Conservation (phyloP, 2,329 filamentous ascomycete species). For the Sporothrix sp. region DNA sequence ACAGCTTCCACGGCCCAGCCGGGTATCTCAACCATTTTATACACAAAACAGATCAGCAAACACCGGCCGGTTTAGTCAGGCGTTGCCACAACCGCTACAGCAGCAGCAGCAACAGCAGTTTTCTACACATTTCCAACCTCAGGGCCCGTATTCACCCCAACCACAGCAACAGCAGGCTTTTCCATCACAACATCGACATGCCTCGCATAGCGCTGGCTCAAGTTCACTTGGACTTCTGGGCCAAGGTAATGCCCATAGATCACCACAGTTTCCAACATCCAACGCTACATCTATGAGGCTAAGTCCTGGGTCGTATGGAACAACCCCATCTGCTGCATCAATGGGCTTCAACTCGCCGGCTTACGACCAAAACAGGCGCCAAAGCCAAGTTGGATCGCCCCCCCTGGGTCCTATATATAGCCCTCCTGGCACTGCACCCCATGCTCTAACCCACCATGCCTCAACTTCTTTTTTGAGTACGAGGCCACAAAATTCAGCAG, state of each 20-base stretch:
- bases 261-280: slow-evolving; percentile 14
- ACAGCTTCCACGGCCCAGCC: slow-evolving; percentile 16
- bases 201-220: slow-evolving; percentile 16
- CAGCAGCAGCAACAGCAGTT: slow-evolving; percentile 18
- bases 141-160: slow-evolving; percentile 5
- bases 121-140: slow-evolving; percentile 6
- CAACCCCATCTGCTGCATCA: not conserved
- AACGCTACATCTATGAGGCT: slow-evolving; percentile 3
- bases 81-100: slow-evolving; percentile 13
- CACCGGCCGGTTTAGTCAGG: slow-evolving; percentile 8
- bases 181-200: slow-evolving; percentile 17
- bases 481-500: slow-evolving; percentile 17
- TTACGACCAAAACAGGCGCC: slow-evolving; percentile 14
- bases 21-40: slow-evolving; percentile 13
- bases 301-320: slow-evolving; percentile 1
- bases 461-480: slow-evolving; percentile 16
- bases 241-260: slow-evolving; percentile 11
- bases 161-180: slow-evolving; percentile 20
- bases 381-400: slow-evolving; percentile 12
- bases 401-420: slow-evolving; percentile 15
- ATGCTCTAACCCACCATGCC: slow-evolving; percentile 13
- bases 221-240: slow-evolving; percentile 15
- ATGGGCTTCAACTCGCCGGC: slow-evolving; percentile 15
- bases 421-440: not conserved
- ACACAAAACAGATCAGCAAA: not conserved